Base-by-base conservation (phyloP, 169 alveolate genomes). In the Plasmodium gonderi region DNA sequence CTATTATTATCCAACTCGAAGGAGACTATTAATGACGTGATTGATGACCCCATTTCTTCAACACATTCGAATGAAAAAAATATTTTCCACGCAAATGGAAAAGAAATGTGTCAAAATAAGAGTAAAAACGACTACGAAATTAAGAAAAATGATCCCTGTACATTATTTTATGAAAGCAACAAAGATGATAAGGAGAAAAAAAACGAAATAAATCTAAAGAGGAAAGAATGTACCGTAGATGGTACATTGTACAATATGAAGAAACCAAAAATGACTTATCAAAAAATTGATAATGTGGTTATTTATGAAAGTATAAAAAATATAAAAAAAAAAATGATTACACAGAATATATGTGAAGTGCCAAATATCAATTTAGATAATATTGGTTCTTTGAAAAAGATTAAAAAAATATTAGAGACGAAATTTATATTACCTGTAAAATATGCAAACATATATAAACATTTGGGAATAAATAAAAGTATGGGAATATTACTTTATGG, bases 401-500 rank as follows among this genome's bases (percentile, higher is more conserved):
- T 98, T 51, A 97, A 98, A 90, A 95, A 95, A 87, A 99, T 98
- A 77, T 92, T 98, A 78, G 97, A 97, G 76, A 97, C 96, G 49
- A 97, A 97, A 93, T 97, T 98, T 38, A 99, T 98, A 40, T 96
- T 97, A 38, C 99, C 99, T 5, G 98, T 98, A 20, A 91, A 95
- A 87, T 95, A 97, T 68, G 98, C 98, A 29, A 97, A 97, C 76
- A 96, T 97, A 83, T 98, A 98, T 91, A 96, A 97, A 91, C 95
- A 95, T 67, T 96, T 98, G 23, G 99, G 99, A 42, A 95, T 98
- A 29, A 96, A 97, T 0, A 97, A 98, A 49, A 98, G 99, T 20
- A 98, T 99, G 17, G 99, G 99, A n/a, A 98, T 99, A n/a, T 95
- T 99, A 82, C 95, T 99, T 64, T 98, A 98, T 95, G 99, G 99